phyloP scores from a whole-genome alignment of 768 basidiomycete species.

The Mycena polygramma region DNA sequence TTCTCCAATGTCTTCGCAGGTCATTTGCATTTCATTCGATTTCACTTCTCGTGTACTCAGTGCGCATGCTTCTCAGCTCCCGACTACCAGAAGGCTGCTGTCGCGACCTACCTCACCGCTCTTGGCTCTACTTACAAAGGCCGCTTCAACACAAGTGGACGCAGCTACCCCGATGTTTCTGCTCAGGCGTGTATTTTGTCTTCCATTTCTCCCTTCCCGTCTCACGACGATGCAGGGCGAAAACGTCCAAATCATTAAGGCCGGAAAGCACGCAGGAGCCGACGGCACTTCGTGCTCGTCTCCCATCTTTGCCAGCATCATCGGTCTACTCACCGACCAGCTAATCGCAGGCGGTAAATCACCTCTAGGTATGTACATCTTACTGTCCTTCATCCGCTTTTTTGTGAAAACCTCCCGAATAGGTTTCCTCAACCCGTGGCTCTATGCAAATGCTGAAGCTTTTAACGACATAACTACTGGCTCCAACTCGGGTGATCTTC shows the following conservation, averaged over 20 bases:
- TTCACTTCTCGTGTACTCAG: conserved; percentile 43
- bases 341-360: conserved; percentile 30
- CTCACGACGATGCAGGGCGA: no score
- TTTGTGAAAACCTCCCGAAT: no score
- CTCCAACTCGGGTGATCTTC: conserved; percentile 36
- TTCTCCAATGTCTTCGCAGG: conserved; percentile 24
- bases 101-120: conserved; percentile 41
- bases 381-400: no score
- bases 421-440: conserved; percentile 32
- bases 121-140: conserved; percentile 45
- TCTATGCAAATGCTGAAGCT: conserved; percentile 38
- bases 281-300: conserved; percentile 37
- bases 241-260: conserved; percentile 31
- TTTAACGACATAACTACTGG: conserved; percentile 43
- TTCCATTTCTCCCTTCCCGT: no score
- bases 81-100: conserved; percentile 42
- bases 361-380: no score
- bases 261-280: background rate
- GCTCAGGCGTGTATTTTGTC: no score
- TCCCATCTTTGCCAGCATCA: conserved; percentile 41
- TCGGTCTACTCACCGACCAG: conserved; percentile 31
- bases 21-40: conserved; percentile 38
- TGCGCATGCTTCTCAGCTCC: conserved; percentile 43
- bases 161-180: conserved; percentile 48
- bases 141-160: conserved; percentile 48